Evolutionary conservation across 225 moss, liverwort and hornwort genomes (phyloP), one percentile per base, ranked within the genome.

Genomic region (Lunularia cruciata): DNA sequence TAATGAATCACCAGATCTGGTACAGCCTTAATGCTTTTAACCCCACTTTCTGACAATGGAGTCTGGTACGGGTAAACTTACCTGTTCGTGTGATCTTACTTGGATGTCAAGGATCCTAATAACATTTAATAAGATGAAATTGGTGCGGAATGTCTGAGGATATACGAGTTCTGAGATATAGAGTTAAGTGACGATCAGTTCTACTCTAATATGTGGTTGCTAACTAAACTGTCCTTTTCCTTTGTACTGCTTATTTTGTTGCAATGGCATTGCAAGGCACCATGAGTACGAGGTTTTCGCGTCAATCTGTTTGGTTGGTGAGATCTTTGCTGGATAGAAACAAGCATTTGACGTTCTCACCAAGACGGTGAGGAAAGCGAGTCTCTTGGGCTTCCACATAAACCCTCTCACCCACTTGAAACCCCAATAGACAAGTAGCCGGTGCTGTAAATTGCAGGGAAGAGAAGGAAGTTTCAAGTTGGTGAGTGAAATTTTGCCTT

Each of bases 391-490:
- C 54, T 35, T 56, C 38, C 38, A 69, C 57, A 23, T 55, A 69
- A 40, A 39, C 42, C 52, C 28, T 67, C 39, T 55, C 36, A 57
- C 37, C 55, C 69, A 33, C 37, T 23, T 69, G 54, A 53, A 69
- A 23, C 23, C 42, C 57, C 69, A 57, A 43, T 56, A 67, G 69
- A 38, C 26, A 69, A 57, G 42, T 69, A 69, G 55, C 69, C n/a
- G 56, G 55, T 67, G 67, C 67, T 69, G 56, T 55, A 56, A 38
- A 39, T 57, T 69, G 54, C 55, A 55, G 56, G 16, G 56, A 47
- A 69, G 69, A 57, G 35, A 69, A 31, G 15, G 40, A 69, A 67
- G 13, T 57, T 12, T 15, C 34, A 27, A 8, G 26, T 55, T 69
- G 69, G 69, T 69, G 57, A 69, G 69, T 57, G 27, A 31, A 55